Base-by-base conservation (phyloP, 1,284 basidiomycete genomes). In the Leccinum fallax region DNA sequence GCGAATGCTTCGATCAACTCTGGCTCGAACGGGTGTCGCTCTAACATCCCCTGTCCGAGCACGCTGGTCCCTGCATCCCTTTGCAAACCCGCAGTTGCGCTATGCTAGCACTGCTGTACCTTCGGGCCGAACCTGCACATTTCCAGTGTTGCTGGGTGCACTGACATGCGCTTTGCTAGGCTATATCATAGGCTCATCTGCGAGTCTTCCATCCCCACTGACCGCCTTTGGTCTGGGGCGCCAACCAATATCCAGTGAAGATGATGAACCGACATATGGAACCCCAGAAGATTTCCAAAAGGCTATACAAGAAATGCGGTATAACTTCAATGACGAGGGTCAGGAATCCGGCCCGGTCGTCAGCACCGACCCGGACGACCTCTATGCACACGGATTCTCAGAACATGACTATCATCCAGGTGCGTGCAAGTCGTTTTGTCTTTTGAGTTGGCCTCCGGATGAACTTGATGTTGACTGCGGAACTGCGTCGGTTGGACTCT, bases 301-400 rank as follows among this genome's bases (percentile, higher is more conserved):
- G 15, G 86, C 84, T 0, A 83, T 88, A 46, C 69, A 72, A 48
- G 83, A 85, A 53, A 72, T 88, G 10, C 76, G 67, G 55, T 61
- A 48, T n/a, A 63, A 74, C 1, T 82, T 88, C 63, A 36, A 30
- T 43, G 53, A 53, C 11, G 69, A 72, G 9, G 51, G n/a, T 4
- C 5, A 60, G 6, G 61, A 66, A 11, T 26, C 55, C 2, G 66
- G 48, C 21, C 21, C 21, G 15, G 59, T 72, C 7, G 82, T 89
- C 13, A 84, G 85, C 11, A 87, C 83, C 0, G 81, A 87, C 66
- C 72, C 77, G 4, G 82, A 84, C 34, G 83, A 85, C 58, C 71
- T 89, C 8, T 75, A 79, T 13, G 66, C 76, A 13, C 87, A 89
- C 66, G 88, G 88, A 0, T 82, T 81, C 63, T 87, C 86, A 2